Conservation (phyloP, 768 basidiomycete species). For the Candolleomyces efflorescens region DNA sequence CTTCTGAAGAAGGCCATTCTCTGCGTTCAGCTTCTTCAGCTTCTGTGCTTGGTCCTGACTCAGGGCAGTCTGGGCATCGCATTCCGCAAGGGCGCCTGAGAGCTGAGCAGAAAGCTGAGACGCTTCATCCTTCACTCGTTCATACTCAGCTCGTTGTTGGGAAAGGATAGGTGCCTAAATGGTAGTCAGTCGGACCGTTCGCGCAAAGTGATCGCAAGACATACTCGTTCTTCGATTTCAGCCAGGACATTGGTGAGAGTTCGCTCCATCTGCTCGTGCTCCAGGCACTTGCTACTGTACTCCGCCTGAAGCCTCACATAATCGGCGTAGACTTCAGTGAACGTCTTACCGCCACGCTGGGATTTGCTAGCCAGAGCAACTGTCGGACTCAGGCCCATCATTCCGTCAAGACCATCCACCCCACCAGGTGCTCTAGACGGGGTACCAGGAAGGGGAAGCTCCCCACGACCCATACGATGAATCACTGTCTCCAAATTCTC, state of each 20-base stretch:
- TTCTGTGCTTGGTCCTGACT: conserved; percentile 64
- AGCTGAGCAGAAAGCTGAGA: conserved; percentile 79
- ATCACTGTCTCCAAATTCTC: conserved; percentile 73
- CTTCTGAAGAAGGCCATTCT: conserved; percentile 64
- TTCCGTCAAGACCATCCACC: conserved; percentile 40
- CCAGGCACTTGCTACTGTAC: conserved; percentile 68
- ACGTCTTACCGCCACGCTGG: conserved; percentile 82
- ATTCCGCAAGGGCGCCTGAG: conserved; percentile 66
- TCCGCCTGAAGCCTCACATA: conserved; percentile 85
- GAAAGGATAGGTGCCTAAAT: conserved; percentile 82
- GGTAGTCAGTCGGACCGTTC: background rate
- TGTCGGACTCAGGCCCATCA: conserved; percentile 79
- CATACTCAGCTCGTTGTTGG: conserved; percentile 88
- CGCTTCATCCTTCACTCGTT: conserved; percentile 76
- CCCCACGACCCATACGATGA: conserved; percentile 67
- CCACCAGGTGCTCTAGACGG: conserved; percentile 34
- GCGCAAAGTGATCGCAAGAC: conserved; percentile 17
- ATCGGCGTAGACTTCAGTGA: conserved; percentile 92
- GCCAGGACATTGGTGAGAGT: conserved; percentile 75
- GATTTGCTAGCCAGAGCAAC: conserved; percentile 80
- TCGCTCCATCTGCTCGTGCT: conserved; percentile 82
- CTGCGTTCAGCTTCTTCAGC: conserved; percentile 49
- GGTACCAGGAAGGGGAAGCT: conserved; percentile 58
- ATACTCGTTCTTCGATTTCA: conserved; percentile 87
- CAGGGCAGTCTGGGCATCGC: conserved; percentile 56